Conservation (phyloP, 2,329 filamentous ascomycete species). For the Cordyceps cateniannulata region DNA sequence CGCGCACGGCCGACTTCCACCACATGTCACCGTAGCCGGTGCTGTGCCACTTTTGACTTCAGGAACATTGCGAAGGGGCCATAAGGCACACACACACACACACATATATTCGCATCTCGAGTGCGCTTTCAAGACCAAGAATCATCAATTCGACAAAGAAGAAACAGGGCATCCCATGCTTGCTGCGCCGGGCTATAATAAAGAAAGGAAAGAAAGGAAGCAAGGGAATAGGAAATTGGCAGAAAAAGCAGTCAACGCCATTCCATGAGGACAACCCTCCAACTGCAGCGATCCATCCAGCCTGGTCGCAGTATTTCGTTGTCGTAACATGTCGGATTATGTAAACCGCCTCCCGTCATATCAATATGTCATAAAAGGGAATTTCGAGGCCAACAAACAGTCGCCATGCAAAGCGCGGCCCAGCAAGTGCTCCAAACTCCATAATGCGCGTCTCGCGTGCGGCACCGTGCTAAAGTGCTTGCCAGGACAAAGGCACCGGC, state of each 20-base stretch:
- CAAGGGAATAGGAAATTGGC: not conserved
- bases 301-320: slow-evolving; percentile 1
- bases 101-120: not conserved
- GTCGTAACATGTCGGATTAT: slow-evolving; percentile 12
- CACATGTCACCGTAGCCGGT: no score
- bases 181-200: slow-evolving; percentile 10
- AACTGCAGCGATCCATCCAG: not conserved
- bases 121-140: not conserved
- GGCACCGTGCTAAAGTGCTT: not conserved
- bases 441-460: not conserved
- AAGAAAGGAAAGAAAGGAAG: not conserved
- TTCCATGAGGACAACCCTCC: slow-evolving; percentile 3
- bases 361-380: slow-evolving; percentile 8
- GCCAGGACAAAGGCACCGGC: not conserved
- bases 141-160: slow-evolving; percentile 5
- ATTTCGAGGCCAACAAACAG: not conserved
- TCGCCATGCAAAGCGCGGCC: not conserved
- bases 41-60: not conserved
- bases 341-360: slow-evolving; percentile 9
- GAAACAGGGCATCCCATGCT: slow-evolving; percentile 7
- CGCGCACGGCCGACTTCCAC: no score
- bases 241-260: slow-evolving; percentile 8
- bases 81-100: not conserved
- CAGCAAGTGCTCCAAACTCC: slow-evolving; percentile 12
- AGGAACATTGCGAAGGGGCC: not conserved